Percentiles rank a stretch among this genome's conserved stretches.
Conservation (phyloP, 176 grass and related monocot species). For the Phragmites australis region DNA sequence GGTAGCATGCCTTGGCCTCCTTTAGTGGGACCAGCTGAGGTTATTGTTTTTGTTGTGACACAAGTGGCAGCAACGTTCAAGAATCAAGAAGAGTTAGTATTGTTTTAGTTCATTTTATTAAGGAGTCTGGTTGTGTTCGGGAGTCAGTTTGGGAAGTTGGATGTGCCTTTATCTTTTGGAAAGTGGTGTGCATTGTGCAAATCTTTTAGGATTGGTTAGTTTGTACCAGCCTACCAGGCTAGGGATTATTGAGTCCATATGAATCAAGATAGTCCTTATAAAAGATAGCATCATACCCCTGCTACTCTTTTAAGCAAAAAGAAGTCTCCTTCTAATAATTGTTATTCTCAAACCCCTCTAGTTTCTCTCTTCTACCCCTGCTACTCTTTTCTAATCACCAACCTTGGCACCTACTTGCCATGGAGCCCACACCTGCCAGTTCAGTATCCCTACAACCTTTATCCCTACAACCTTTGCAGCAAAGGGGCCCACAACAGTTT, state of each 20-base stretch:
- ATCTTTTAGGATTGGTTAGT: background rate
- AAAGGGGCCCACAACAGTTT: background rate
- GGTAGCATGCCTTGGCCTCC: conserved; percentile 2
- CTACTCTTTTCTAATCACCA: background rate
- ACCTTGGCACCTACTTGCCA: background rate
- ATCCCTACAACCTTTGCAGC: background rate
- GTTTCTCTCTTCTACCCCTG: background rate
- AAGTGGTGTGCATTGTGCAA: background rate
- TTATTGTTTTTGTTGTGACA: conserved; percentile 2
- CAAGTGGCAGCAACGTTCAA: background rate
- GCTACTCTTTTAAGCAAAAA: background rate
- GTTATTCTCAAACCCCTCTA: background rate
- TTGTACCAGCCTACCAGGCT: background rate
- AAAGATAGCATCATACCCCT: background rate
- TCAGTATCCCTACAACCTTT: no score
- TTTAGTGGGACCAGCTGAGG: background rate
- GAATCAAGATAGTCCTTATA: background rate
- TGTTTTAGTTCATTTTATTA: background rate
- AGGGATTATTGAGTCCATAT: background rate
- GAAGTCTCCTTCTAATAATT: background rate
- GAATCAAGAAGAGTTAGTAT: background rate
- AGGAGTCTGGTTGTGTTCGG: background rate
- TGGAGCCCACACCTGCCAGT: no score
- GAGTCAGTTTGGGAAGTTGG: background rate
- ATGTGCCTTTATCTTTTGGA: background rate